These are phyloP conservation scores for Aurifilum marmelostoma DNA, from an alignment of 2,329 filamentous ascomycete species.

Conservation along the genomic window DNA sequence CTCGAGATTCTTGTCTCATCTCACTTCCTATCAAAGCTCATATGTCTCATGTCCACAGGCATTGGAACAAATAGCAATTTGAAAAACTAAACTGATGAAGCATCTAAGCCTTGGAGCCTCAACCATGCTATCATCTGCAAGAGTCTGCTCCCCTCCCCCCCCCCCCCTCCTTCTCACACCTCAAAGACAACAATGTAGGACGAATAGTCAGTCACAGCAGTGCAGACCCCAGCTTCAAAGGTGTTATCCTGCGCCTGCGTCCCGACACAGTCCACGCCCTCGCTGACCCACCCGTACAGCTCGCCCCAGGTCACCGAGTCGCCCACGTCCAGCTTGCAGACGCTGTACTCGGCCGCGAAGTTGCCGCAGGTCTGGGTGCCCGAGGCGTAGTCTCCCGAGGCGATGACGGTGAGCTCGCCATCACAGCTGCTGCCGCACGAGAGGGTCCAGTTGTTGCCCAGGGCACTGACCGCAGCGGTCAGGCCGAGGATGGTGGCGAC, in stretches of 20 bases:
- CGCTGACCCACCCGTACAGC: constrained; percentile 11
- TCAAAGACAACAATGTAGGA: constrained; percentile 12
- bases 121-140: not conserved
- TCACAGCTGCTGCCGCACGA: constrained; percentile 5
- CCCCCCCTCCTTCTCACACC: not conserved
- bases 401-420: not conserved
- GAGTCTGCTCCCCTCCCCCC: not conserved
- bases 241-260: not conserved
- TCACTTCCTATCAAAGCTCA: too few relatives aligned
- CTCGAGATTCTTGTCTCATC: too few relatives aligned
- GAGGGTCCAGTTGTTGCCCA: constrained; percentile 10
- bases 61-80: too few relatives aligned
- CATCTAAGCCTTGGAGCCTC: too few relatives aligned
- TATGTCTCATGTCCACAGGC: too few relatives aligned
- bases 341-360: not conserved
- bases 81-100: too few relatives aligned
- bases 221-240: not conserved
- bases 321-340: not conserved
- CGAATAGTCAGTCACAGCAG: not conserved
- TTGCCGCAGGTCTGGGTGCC: constrained; percentile 11
- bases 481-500: not conserved
- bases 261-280: not conserved
- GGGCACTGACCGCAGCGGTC: not conserved
- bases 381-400: not conserved
- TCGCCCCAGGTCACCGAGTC: not conserved